Conservation (phyloP, 139 green algal genomes). For the Bryopsis sp. region DNA sequence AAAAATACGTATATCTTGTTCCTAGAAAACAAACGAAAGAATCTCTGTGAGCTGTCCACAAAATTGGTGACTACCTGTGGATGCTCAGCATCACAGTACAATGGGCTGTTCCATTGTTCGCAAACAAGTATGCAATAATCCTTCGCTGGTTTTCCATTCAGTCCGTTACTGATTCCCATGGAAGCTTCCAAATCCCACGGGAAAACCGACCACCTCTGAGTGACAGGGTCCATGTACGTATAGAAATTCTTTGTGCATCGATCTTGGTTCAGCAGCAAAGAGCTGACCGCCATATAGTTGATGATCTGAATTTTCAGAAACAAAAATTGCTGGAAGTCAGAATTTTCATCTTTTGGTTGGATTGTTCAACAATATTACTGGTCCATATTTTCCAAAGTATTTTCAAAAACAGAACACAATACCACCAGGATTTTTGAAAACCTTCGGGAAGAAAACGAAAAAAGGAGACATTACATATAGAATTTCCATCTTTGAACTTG, state of each 20-base stretch:
- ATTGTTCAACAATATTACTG: too few species aligned
- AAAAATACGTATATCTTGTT: too few species aligned
- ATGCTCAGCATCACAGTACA: constrained; percentile 77
- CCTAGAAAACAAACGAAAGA: too few species aligned
- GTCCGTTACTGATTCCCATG: constrained; percentile 53
- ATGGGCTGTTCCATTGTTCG: constrained; percentile 76
- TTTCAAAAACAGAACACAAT: too few species aligned
- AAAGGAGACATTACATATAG: too few species aligned
- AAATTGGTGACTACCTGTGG: constrained; percentile 42
- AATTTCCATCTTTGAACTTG: too few species aligned
- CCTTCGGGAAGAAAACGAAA: too few species aligned
- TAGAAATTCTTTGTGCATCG: constrained; percentile 90
- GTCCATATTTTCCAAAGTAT: too few species aligned
- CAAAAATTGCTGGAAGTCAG: too few species aligned
- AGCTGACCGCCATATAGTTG: constrained; percentile 68
- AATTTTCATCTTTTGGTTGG: too few species aligned
- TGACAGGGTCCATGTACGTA: constrained; percentile 53
- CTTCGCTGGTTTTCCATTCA: constrained; percentile 45
- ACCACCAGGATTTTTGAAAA: too few species aligned
- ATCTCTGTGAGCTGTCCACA: too few species aligned
- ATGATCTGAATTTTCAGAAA: constrained; percentile 48
- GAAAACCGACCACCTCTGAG: constrained; percentile 56
- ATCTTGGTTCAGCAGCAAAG: constrained; percentile 75
- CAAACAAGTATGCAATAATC: constrained; percentile 71
- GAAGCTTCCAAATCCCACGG: constrained; percentile 65